Percentiles rank a stretch among this genome's conserved stretches.
phyloP scores from a whole-genome alignment of 169 alveolate species.

The Theileria annulata region DNA sequence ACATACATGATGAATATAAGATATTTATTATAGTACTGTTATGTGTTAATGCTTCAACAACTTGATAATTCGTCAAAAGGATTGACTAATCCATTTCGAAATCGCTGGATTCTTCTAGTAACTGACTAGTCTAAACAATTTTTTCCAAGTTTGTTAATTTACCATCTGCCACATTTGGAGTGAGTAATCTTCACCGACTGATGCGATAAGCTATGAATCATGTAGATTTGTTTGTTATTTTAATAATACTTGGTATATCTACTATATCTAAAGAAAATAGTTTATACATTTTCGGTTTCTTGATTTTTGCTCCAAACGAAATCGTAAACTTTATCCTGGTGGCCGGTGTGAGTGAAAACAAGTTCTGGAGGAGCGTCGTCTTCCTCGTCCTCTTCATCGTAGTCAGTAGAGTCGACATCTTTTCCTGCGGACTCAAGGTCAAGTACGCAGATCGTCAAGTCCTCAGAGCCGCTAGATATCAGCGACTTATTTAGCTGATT shows the following conservation, averaged over 20 bases:
- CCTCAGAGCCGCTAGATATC: constrained; percentile 64
- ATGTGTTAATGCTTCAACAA: no score
- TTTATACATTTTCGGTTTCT: constrained; percentile 33
- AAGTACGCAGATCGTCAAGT: constrained; percentile 46
- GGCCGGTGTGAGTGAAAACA: constrained; percentile 68
- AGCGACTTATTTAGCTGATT: constrained; percentile 32
- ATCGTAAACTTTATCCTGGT: constrained; percentile 58
- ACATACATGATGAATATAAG: no score
- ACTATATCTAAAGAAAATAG: not conserved
- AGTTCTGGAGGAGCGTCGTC: constrained; percentile 52
- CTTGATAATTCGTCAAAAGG: no score
- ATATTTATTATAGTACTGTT: no score
- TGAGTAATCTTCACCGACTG: constrained; percentile 64
- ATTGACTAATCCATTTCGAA: not conserved
- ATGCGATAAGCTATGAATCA: constrained; percentile 40
- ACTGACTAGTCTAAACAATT: constrained; percentile 26
- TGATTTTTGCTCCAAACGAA: constrained; percentile 58
- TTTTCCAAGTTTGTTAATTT: not conserved
- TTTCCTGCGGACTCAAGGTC: constrained; percentile 44
- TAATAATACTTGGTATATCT: no score
- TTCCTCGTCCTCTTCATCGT: constrained; percentile 40
- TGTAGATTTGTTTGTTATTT: no score
- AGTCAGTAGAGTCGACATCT: constrained; percentile 30
- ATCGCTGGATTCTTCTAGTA: constrained; percentile 39
- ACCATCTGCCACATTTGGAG: constrained; percentile 67